Evolutionary conservation across 768 basidiomycete genomes (phyloP), one percentile per base, ranked within the genome.

Genomic region (Lactarius akahatsu): DNA sequence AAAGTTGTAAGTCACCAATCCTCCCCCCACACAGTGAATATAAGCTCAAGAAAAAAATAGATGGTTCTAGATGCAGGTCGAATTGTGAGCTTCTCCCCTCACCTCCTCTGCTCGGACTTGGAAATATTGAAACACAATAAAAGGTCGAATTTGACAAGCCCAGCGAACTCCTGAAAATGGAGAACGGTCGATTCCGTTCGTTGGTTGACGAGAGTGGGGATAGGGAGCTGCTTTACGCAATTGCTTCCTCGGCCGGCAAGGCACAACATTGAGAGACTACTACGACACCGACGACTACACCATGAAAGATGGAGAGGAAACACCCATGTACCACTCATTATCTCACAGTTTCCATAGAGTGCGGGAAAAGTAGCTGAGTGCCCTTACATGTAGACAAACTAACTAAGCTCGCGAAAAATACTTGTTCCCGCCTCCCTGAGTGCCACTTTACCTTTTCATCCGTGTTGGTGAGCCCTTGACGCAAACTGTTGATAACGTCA

Each of bases 141-240:
- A n/a, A 72, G 69, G 74, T 82, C 57, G 83, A 85, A 70, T 84
- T 78, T 62, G 85, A 82, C 67, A 75, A 76, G n/a, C 85, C 85
- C 0, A 73, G 71, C 28, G 73, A 71, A 15, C 72, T 85, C 58
- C 75, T 83, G 45, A 68, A 70, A 45, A 78, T 77, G 16, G 73
- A 80, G 67, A 74, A 71, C 9, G 71, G 79, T 10, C 57, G 69
- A 40, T 72, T 80, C 38, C 75, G 76, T 18, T 71, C 77, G 18
- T 65, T 80, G 34, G 79, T 80, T 0, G 79, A 80, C 40, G 74
- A 78, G 54, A 79, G 78, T 64, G 78, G 77, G 2, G 79, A 80
- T 61, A 75, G 62, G 62, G 78, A 77, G 10, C 66, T 65, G 50
- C 71, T 80, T 23, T 77, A 76, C 38, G 72, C 69, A 11, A 73